Percentiles rank a stretch among this genome's conserved stretches.
Conservation (phyloP, 495 filamentous ascomycete species). For the Aspergillus heteromorphus region DNA sequence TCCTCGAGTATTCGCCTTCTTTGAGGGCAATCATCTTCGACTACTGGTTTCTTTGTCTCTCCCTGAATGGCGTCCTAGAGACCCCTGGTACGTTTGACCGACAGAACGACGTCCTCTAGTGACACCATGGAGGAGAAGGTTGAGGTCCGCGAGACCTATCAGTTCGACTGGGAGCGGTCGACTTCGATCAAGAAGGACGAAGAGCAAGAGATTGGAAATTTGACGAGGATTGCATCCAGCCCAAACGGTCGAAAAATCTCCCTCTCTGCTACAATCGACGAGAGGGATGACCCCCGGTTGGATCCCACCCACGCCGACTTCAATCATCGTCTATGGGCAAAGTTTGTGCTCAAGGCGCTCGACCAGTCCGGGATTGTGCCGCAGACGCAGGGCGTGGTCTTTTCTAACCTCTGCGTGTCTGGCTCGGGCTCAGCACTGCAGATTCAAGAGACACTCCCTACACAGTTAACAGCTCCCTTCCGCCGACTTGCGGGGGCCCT, state of each 20-base stretch:
- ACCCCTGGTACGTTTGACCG: background rate
- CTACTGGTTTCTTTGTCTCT: background rate
- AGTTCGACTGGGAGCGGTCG: background rate
- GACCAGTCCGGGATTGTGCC: slow-evolving; percentile 33
- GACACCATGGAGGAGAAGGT: background rate
- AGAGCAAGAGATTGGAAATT: slow-evolving; percentile 12
- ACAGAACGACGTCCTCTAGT: background rate
- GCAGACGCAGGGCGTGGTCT: slow-evolving; percentile 33
- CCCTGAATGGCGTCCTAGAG: background rate
- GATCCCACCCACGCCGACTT: slow-evolving; percentile 49
- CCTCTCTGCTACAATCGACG: slow-evolving; percentile 11
- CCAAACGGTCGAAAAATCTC: slow-evolving; percentile 22
- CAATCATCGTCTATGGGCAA: slow-evolving; percentile 47
- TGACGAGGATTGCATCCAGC: slow-evolving; percentile 26
- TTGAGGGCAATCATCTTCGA: background rate
- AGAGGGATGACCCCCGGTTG: slow-evolving; percentile 35
- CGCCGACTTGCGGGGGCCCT: slow-evolving; percentile 24
- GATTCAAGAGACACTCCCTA: slow-evolving; percentile 43
- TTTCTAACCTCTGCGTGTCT: slow-evolving; percentile 45
- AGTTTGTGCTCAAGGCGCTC: slow-evolving; percentile 28
- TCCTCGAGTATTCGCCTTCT: background rate
- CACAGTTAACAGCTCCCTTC: slow-evolving; percentile 39
- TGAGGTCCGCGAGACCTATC: background rate
- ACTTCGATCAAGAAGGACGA: background rate
- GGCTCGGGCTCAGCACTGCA: slow-evolving; percentile 45